These are phyloP conservation scores for Nakazawaea wickerhamii DNA, from an alignment of 805 yeast species.

Conservation along the genomic window DNA sequence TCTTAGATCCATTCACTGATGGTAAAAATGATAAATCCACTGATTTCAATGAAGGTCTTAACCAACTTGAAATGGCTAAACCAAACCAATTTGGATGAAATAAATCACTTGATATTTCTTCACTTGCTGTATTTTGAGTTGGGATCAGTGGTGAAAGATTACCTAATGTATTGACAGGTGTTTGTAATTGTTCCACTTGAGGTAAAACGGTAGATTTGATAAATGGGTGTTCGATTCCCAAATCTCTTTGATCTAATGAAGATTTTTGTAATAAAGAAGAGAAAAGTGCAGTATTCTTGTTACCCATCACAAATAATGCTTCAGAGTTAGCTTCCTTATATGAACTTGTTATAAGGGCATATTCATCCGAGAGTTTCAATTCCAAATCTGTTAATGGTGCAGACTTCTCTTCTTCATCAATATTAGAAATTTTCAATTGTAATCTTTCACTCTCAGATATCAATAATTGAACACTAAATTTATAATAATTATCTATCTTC, in stretches of 20 bases:
- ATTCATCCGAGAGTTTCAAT: conserved; percentile 48
- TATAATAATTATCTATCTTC: conserved; percentile 57
- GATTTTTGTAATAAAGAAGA: conserved; percentile 69
- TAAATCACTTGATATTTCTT: conserved; percentile 48
- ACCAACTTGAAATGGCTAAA: conserved; percentile 62
- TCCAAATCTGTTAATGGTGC: conserved; percentile 24
- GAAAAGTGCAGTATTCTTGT: conserved; percentile 71
- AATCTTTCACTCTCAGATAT: conserved; percentile 54
- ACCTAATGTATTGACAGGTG: conserved; percentile 37
- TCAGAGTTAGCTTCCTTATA: conserved; percentile 56
- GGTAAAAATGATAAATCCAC: conserved; percentile 61
- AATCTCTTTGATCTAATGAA: conserved; percentile 66
- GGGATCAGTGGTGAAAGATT: conserved; percentile 41
- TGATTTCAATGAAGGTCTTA: conserved; percentile 40
- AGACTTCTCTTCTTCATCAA: neutral
- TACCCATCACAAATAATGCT: conserved; percentile 53
- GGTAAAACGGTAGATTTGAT: conserved; percentile 67
- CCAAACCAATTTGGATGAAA: conserved; percentile 62
- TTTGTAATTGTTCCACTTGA: conserved; percentile 22
- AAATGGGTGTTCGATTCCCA: conserved; percentile 63
- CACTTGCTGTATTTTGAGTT: conserved; percentile 10
- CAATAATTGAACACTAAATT: conserved; percentile 54
- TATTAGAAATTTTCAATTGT: conserved; percentile 25
- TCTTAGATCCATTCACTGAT: conserved; percentile 50
- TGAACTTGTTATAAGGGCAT: conserved; percentile 49